Evolutionary conservation across 495 filamentous ascomycete genomes (phyloP), one percentile per base, ranked within the genome.

Genomic region (Neurospora sp.): DNA sequence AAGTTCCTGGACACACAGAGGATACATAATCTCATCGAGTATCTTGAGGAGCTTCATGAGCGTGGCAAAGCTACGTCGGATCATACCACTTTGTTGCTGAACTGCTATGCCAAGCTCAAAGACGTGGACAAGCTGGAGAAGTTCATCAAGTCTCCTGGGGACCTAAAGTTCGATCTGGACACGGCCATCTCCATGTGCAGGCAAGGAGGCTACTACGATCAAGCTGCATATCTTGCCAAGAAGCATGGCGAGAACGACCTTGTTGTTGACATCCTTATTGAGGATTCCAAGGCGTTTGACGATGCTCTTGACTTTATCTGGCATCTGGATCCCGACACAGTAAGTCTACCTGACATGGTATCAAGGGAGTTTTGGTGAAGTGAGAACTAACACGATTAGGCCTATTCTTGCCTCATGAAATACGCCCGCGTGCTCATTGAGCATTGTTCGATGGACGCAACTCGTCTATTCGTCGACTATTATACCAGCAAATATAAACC

Each of bases 141-240:
- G 71, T 99, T 99, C 76, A 99, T 99, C 81, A 96, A 96, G 79
- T 94, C 94, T 60, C 93, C 94, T 4, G 95, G 93, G 2, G 95
- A 98, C 78, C 87, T 97, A 41, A 98, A 96, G 76, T 98, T 99
- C 80, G 96, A 99, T 82, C 85, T 98, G 9, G 96, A 98, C 74
- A 99, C 96, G 8, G 96, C 96, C 3, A 99, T 98, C 70, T 89
- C 91, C 5, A 98, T 99, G 96, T 99, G 96, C 77, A 90, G 96
- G 20, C 96, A 99, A 83, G 96, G 94, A 31, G 94, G 96, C n/a
- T 99, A 99, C 80, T 95, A 91, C 79, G 93, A 97, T 75, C 96
- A 99, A 83, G 96, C 96, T 9, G 96, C 96, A 3, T 98, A 96
- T 78, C 87, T 99, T 69, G 95, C 96, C 12, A 93, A 93, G 72